phyloP scores from a whole-genome alignment of 192 early-diverging fungal species.

The Cetraspora pellucida region DNA sequence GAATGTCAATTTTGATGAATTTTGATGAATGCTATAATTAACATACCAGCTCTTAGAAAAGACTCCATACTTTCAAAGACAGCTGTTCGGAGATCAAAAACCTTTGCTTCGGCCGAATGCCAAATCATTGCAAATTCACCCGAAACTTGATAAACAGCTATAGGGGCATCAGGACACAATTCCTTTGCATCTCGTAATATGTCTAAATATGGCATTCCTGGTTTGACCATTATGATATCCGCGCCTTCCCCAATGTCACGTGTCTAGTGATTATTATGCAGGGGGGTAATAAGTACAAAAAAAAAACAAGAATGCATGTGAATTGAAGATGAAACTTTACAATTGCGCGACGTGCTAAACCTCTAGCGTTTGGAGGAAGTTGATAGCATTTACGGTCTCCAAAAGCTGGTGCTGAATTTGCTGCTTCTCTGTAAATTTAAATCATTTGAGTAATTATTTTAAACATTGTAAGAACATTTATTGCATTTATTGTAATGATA shows the following conservation, averaged over 20 bases:
- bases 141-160: constrained; percentile 96
- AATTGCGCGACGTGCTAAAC: constrained; percentile 87
- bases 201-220: constrained; percentile 92
- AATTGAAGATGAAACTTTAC: constrained; percentile 18
- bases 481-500: constrained; percentile 36
- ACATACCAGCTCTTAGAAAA: constrained; percentile 79
- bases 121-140: constrained; percentile 85
- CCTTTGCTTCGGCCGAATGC: constrained; percentile 80
- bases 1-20: too few relatives aligned
- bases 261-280: constrained; percentile 1
- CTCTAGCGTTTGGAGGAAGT: constrained; percentile 85
- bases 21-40: background rate
- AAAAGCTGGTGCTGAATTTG: constrained; percentile 86
- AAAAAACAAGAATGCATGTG: constrained; percentile 9
- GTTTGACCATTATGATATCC: constrained; percentile 98
- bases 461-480: background rate
- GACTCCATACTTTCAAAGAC: constrained; percentile 85
- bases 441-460: background rate
- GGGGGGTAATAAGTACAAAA: background rate
- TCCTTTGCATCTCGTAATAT: constrained; percentile 86
- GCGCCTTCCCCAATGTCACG: constrained; percentile 94
- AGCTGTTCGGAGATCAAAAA: constrained; percentile 79
- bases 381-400: constrained; percentile 97
- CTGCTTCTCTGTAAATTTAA: constrained; percentile 67
- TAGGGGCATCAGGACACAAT: constrained; percentile 78